Evolutionary conservation across 1,284 basidiomycete genomes (phyloP), one percentile per base, ranked within the genome.

Genomic region (Austroboletus niveus): DNA sequence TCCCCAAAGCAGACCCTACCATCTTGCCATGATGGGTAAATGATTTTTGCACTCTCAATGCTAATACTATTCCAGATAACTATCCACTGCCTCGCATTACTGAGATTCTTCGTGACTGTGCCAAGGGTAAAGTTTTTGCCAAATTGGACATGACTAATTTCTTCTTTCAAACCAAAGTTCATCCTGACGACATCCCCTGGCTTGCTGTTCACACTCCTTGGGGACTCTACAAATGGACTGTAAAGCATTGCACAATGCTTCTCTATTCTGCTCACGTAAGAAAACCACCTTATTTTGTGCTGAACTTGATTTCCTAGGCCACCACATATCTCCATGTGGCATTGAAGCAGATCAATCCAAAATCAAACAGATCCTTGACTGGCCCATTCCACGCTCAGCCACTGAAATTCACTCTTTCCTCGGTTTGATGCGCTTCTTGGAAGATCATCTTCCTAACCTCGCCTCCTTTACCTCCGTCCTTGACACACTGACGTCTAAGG

Each of bases 41-140:
- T 22, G 59, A 67, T 20, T 62, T 43, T 10, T 27, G 51, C 0
- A 3, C 40, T 0, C 35, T 63, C 0, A 70, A 70, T 39, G 30
- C 15, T 0, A 66, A 68, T 39, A 68, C 63, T 0, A 24, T 62
- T 0, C 48, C 53, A 1, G 52, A 62, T 29, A 54, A 57, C 9
- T 52, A 58, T 1, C 66, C 58, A 0, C 52, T 69, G 1, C 65
- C 63, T 0, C 57, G 58, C 0, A 66, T 34, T 5, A 5, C 3
- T 10, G 32, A 34, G 4, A 34, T 34, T 6, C 32, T 34, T 4
- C 14, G 32, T 34, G 32, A 34, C 32, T n/a, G n/a, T 34, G 32
- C 32, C 32, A 3, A 6, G 5, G 32, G 32, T 34, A 34, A 34
- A 34, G 8, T 34, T 14, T 34, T 34, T 34, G 32, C 4, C 14